These are phyloP conservation scores for Tricholoma bakamatsutake DNA, from an alignment of 768 basidiomycete species.

Conservation along the genomic window DNA sequence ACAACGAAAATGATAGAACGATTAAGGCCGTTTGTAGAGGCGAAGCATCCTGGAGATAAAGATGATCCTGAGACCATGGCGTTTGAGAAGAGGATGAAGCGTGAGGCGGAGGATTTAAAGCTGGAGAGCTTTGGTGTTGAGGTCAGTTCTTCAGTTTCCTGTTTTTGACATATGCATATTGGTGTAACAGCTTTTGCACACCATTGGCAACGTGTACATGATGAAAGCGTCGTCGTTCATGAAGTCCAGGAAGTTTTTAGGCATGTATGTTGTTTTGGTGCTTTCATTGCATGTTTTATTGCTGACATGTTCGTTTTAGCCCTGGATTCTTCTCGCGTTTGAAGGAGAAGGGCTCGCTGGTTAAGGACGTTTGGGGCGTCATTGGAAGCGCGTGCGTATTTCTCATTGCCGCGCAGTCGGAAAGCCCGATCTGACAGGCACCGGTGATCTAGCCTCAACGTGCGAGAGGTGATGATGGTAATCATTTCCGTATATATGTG, in stretches of 20 bases:
- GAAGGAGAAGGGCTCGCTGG: conserved; percentile 89
- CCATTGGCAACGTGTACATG: conserved; percentile 88
- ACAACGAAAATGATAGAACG: conserved; percentile 79
- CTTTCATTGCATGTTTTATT: background rate
- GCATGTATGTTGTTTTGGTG: conserved; percentile 53
- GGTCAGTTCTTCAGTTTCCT: conserved; percentile 35
- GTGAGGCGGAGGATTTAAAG: conserved; percentile 93
- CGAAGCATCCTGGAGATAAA: conserved; percentile 72
- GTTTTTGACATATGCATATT: background rate
- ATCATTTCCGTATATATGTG: conserved; percentile 5
- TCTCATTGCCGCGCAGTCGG: background rate
- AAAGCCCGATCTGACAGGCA: conserved; percentile 1
- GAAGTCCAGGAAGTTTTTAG: conserved; percentile 88
- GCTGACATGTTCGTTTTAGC: conserved; percentile 26
- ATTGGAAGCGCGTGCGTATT: conserved; percentile 85
- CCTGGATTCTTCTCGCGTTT: conserved; percentile 90
- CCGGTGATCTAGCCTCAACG: conserved; percentile 47
- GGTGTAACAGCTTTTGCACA: conserved; percentile 66
- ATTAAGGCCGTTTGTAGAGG: conserved; percentile 86
- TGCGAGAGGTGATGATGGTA: conserved; percentile 69
- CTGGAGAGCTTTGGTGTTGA: conserved; percentile 97
- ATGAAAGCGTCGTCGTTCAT: conserved; percentile 89
- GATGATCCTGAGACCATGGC: conserved; percentile 78
- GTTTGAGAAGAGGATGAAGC: conserved; percentile 71
- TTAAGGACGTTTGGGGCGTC: conserved; percentile 97